These are phyloP conservation scores for Aegle marmelos DNA, from an alignment of 345 rosid species.

Conservation along the genomic window DNA sequence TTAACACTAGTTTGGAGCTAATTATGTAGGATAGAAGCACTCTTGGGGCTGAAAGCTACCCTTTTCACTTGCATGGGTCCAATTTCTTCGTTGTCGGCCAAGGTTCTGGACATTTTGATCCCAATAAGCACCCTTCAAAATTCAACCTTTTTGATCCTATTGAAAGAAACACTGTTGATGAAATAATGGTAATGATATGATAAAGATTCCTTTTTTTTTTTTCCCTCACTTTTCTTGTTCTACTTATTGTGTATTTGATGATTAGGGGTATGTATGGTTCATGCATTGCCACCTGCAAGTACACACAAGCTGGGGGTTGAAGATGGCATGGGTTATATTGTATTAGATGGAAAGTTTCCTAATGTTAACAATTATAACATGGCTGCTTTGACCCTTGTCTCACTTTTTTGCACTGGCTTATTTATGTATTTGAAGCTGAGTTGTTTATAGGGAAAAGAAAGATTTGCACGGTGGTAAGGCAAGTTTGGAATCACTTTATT, in stretches of 20 bases:
- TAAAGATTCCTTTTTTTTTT: background rate
- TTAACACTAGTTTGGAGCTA: constrained; percentile 56
- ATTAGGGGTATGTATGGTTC: too few relatives aligned
- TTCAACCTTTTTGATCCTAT: constrained; percentile 58
- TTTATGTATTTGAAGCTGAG: too few relatives aligned
- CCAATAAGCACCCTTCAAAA: constrained; percentile 46
- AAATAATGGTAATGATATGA: too few relatives aligned
- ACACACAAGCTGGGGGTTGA: constrained; percentile 73
- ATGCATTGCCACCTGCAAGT: constrained; percentile 35
- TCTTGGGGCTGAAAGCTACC: constrained; percentile 75
- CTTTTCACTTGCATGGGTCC: constrained; percentile 70
- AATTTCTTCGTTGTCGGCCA: constrained; percentile 69
- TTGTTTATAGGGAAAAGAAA: too few relatives aligned
- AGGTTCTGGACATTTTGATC: constrained; percentile 64
- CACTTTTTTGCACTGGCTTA: too few relatives aligned
- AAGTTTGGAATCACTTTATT: too few relatives aligned
- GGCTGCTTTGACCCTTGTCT: too few relatives aligned
- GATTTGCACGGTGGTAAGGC: too few relatives aligned
- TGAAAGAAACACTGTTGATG: constrained; percentile 49
- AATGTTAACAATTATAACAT: constrained; percentile 33
- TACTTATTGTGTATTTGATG: too few relatives aligned
- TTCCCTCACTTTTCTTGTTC: too few relatives aligned
- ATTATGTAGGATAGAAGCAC: constrained; percentile 69
- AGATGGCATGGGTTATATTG: constrained; percentile 69
- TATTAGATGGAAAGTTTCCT: constrained; percentile 52